Conservation (phyloP, 805 yeast species). For the Candida succiphila region DNA sequence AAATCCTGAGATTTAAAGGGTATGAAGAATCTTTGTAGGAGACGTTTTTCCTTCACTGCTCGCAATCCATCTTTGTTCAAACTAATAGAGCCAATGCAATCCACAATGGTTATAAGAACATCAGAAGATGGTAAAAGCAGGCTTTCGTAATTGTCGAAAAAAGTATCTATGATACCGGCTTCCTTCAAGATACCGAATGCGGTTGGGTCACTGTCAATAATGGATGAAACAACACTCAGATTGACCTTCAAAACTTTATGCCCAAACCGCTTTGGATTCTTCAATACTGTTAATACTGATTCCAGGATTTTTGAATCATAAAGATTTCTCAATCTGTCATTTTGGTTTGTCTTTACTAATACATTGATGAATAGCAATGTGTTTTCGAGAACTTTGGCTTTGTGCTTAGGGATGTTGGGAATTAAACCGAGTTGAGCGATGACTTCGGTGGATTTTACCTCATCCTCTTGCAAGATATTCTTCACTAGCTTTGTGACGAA, state of each 20-base stretch:
- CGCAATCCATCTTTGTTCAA: slow-evolving; percentile 65
- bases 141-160: slow-evolving; percentile 45
- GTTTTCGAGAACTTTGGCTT: slow-evolving; percentile 47
- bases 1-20: not conserved
- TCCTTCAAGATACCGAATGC: slow-evolving; percentile 74
- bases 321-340: slow-evolving; percentile 75
- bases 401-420: slow-evolving; percentile 48
- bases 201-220: slow-evolving; percentile 86
- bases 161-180: slow-evolving; percentile 57
- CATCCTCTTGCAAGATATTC: slow-evolving; percentile 46
- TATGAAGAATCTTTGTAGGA: slow-evolving; percentile 36
- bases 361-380: slow-evolving; percentile 54
- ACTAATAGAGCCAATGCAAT: slow-evolving; percentile 74
- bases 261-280: slow-evolving; percentile 55
- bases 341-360: slow-evolving; percentile 62
- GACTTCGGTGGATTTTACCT: slow-evolving; percentile 37
- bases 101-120: slow-evolving; percentile 53
- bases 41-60: slow-evolving; percentile 33
- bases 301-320: slow-evolving; percentile 75
- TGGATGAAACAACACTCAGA: slow-evolving; percentile 53
- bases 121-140: slow-evolving; percentile 50
- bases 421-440: too few species aligned
- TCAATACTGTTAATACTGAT: slow-evolving; percentile 49
- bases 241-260: slow-evolving; percentile 50
- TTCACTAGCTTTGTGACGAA: slow-evolving; percentile 55